Evolutionary conservation across 495 filamentous ascomycete species (phyloP), one percentile per base, ranked within the genome.

Genomic region (Neurospora hispaniola): DNA sequence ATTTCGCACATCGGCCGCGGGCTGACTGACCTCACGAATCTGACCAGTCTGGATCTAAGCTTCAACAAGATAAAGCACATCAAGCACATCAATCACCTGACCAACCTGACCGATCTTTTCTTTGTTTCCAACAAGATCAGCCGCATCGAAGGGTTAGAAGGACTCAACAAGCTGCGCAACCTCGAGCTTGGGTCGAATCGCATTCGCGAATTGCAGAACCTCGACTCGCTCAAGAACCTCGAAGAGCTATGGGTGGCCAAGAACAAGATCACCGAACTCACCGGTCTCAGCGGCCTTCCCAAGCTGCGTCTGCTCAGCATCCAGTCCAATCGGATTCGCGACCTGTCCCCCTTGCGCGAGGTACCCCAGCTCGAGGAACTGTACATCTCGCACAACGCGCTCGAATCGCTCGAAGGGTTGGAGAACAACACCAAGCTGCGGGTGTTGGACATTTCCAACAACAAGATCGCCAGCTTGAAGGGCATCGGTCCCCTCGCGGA

Each of bases 51-150:
- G 69, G 96, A 99, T 79, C 85, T 99, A 44, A 95, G 92, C 78
- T 99, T 97, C 88, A 99, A 99, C 82, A 98, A 97, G 84, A 95
- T 99, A 84, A 98, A 97, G 80, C 94, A 98, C 80, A 97, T 99
- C 86, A 96, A 96, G 84, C 88, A 94, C 78, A 82, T 98, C 76
- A 85, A 88, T 46, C 93, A 96, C 80, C 85, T 99, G 35, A 88
- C 82, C 14, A 88, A 93, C 44, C 85, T 98, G 71, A 92, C 86
- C 75, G 93, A 98, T 77, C 79, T 99, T 7, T 99, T 91, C 81
- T 94, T 99, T 76, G 93, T 98, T 66, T 92, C 98, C 79, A 99
- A 99, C 82, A 95, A 93, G 79, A 97, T 99, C 76, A 85, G 84
- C 42, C 88, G 82, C 74, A 98, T 99, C 77, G 95, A 99, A 78